phyloP scores from a whole-genome alignment of 306 rosid species.

The Medicago arabica region DNA sequence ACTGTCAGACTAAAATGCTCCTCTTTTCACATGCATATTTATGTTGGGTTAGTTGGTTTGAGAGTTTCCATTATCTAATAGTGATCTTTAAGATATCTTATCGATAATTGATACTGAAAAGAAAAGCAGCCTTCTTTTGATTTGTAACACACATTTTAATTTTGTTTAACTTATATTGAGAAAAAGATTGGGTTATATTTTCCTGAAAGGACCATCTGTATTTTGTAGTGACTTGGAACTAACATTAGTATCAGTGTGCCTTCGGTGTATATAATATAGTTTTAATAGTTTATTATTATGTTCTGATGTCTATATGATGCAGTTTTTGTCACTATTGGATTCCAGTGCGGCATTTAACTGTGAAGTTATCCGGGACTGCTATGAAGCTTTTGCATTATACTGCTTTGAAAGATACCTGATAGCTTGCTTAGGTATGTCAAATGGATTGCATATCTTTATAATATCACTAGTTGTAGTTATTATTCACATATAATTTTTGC shows the following conservation, averaged over 20 bases:
- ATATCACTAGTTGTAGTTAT: conserved; percentile 28
- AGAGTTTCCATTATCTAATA: conserved; percentile 6
- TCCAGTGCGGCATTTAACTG: conserved; percentile 91
- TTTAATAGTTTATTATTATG: conserved; percentile 23
- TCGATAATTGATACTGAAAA: conserved; percentile 23
- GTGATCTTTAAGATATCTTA: conserved; percentile 24
- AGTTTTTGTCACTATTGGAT: conserved; percentile 90
- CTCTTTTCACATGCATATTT: conserved; percentile 10
- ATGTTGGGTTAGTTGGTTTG: not conserved
- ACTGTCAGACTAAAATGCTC: conserved; percentile 14
- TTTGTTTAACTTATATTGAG: conserved; percentile 18
- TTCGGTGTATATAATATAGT: conserved; percentile 28
- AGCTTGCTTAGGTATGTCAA: conserved; percentile 90
- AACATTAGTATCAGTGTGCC: conserved; percentile 27
- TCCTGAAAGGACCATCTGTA: conserved; percentile 10
- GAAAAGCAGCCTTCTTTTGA: conserved; percentile 2
- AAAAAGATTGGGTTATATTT: conserved; percentile 38
- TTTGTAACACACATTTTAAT: not conserved
- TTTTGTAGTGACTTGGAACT: conserved; percentile 18
- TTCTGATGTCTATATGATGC: conserved; percentile 51
- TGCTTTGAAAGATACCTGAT: conserved; percentile 98
- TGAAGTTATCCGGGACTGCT: conserved; percentile 94
- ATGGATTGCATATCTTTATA: conserved; percentile 18
- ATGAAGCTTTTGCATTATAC: conserved; percentile 97
- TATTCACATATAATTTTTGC: conserved; percentile 25